Base-by-base conservation (phyloP, 106 monocot species). In the Apostasia shenzhenica region DNA sequence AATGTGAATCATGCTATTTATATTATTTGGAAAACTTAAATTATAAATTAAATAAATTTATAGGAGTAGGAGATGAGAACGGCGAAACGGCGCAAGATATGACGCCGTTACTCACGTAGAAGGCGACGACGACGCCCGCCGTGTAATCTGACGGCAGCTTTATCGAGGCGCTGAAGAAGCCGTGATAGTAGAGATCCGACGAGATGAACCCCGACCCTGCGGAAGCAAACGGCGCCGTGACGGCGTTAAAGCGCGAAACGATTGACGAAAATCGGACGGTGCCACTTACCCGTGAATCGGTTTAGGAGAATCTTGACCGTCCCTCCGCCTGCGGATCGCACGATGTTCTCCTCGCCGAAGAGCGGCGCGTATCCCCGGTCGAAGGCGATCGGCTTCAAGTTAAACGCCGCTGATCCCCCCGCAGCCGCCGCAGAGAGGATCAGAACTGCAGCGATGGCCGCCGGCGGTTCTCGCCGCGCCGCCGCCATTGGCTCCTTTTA, bases 341-440 rank as follows among this genome's bases (percentile, higher is more conserved):
- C 70, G 61, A 86, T 73, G 71, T 86, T 86, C 41, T 11, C 59
- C 5, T 79, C 69, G 39, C 86, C 86, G 56, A 86, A 86, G 26
- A 86, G 62, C 13, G 65, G 73, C 3, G 73, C 42, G 76, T 68
- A 86, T 2, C 82, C 86, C 48, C 79, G 82, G 42, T 86, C 82
- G 76, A 86, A 86, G 38, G 70, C 9, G 0, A 80, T n/a, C 40
- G 79, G 44, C 61, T 72, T 44, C 2, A 73, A 82, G 70, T 76
- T 67, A 12, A 67, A 61, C 8, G 51, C 56, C 13, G 66, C 41
- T 41, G 59, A 9, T 8, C 45, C 2, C 2, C 39, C 48, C 5
- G 45, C 2, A 2, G 3, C 13, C 43, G 61, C 64, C 42, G 40
- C 14, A 6, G 61, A 6, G 26, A 73, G 13, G 73, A 73, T 26